Conservation (phyloP, 139 green algal species). For the Chlamydomonas schloesseri region DNA sequence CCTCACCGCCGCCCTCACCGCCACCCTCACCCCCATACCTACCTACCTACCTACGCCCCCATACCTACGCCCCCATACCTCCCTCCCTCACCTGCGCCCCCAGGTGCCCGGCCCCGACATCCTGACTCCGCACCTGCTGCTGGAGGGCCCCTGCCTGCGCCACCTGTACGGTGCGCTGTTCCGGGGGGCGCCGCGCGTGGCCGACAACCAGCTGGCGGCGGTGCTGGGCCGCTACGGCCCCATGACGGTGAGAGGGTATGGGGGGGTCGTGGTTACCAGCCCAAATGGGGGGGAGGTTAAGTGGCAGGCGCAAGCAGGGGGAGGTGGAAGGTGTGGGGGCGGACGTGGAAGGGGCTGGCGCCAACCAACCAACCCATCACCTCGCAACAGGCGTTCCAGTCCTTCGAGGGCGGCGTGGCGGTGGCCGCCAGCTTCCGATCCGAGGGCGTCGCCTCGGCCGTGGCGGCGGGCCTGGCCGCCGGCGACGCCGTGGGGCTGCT, state of each 20-base stretch:
- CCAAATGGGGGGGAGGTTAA: too few species aligned
- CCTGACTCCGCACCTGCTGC: slow-evolving; percentile 25
- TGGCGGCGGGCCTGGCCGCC: slow-evolving; percentile 16
- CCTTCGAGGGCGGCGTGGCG: slow-evolving; percentile 11
- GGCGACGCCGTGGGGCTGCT: slow-evolving; percentile 27
- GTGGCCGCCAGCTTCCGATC: slow-evolving; percentile 12
- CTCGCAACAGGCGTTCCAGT: slow-evolving; percentile 13
- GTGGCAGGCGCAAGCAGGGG: too few species aligned
- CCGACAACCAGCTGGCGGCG: slow-evolving; percentile 10
- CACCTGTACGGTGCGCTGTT: slow-evolving; percentile 26
- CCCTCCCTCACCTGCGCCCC: neutral
- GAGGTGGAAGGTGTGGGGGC: too few species aligned
- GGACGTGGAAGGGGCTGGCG: too few species aligned
- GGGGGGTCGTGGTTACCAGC: too few species aligned
- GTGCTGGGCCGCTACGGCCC: slow-evolving; percentile 5
- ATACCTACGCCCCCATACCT: too few species aligned
- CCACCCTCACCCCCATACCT: too few species aligned
- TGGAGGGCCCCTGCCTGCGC: slow-evolving; percentile 29
- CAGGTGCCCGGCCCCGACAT: slow-evolving; percentile 36
- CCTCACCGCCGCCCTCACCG: too few species aligned
- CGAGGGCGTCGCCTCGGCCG: slow-evolving; percentile 19
- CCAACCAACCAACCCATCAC: too few species aligned
- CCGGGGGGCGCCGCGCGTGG: slow-evolving; percentile 2
- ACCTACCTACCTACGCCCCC: too few species aligned
- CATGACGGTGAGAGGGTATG: neutral